Evolutionary conservation across 129 eudicot genomes (phyloP).

Genomic region (Kitagawia praeruptora): DNA sequence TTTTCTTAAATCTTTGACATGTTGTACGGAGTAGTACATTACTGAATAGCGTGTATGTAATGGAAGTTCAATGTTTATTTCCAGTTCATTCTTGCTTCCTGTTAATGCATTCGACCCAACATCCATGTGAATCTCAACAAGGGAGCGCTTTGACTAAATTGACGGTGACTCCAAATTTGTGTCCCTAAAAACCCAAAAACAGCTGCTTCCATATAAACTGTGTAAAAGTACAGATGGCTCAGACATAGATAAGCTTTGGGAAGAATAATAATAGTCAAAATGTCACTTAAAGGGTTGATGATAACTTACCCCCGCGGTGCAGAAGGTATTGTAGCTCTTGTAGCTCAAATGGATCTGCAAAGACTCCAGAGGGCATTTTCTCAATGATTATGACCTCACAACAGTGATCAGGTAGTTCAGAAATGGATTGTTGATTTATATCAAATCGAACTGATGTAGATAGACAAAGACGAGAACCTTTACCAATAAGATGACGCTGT

Average conservation of each 20-base stretch:
- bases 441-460: conserved; percentile 41
- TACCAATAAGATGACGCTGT: conserved; percentile 45
- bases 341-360: conserved; percentile 89
- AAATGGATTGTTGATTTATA: conserved; percentile 22
- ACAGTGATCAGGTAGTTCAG: conserved; percentile 27
- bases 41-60: conserved; percentile 82
- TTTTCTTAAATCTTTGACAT: not conserved
- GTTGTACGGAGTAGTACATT: conserved; percentile 23
- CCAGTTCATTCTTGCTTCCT: conserved; percentile 29
- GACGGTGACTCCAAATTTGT: no score
- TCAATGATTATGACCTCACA: conserved; percentile 61
- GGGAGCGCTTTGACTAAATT: no score
- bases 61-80: conserved; percentile 50
- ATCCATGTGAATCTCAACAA: conserved; percentile 62
- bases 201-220: conserved; percentile 67
- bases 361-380: conserved; percentile 78
- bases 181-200: no score
- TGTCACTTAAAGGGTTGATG: conserved; percentile 2
- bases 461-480: conserved; percentile 77
- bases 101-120: conserved; percentile 20
- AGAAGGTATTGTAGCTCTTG: conserved; percentile 76
- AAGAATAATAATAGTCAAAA: not conserved
- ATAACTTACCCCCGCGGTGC: conserved; percentile 56
- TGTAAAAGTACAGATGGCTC: conserved; percentile 19
- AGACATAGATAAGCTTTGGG: not conserved